Base-by-base conservation (phyloP, 2,329 filamentous ascomycete genomes). In the Fusarium ambrosium region DNA sequence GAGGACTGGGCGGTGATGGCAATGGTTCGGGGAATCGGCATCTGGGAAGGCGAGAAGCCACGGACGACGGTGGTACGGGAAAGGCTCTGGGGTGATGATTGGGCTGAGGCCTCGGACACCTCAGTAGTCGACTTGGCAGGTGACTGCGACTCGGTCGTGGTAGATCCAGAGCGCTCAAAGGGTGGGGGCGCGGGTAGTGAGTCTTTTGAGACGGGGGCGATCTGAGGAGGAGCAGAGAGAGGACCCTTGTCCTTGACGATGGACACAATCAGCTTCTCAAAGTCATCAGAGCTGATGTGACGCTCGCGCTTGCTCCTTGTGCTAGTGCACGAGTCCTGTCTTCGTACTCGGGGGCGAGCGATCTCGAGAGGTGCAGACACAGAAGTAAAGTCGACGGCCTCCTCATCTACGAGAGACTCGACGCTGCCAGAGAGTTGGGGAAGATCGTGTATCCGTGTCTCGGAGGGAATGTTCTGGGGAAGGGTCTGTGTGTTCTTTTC, bases 261-360 rank as follows among this genome's bases (percentile, higher is more conserved):
- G 43, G 93, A 95, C 66, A 94, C 91, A 48, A 98, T 94, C 90
- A 98, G 97, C 86, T 97, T 97, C 84, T 98, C 95, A 34, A 98
- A 89, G 78, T 97, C 94, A 79, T 94, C 90, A 8, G 96, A 95
- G n/a, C 95, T 97, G 77, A 98, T 96, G 84, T 98, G 95, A 80
- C 94, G 93, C 81, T 97, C 94, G 88, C 91, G 74, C 92, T 93
- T 91, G 80, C 92, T 94, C 70, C 93, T 89, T 82, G 90, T 92
- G 81, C 90, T 89, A 34, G 89, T 90, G 79, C 88, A 92, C 13
- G 93, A 95, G 81, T 95, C 93, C 78, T 92, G 89, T 78, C 92
- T 89, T 78, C 88, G 89, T 77, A 94, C 90, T 75, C 92, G 89
- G 70, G 94, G 94, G 79, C 92, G 88, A 74, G 88, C 81, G 72